Evolutionary conservation across 1,139 yeast species (phyloP), one percentile per base, ranked within the genome.

Genomic region (Diutina scorzettiae): DNA sequence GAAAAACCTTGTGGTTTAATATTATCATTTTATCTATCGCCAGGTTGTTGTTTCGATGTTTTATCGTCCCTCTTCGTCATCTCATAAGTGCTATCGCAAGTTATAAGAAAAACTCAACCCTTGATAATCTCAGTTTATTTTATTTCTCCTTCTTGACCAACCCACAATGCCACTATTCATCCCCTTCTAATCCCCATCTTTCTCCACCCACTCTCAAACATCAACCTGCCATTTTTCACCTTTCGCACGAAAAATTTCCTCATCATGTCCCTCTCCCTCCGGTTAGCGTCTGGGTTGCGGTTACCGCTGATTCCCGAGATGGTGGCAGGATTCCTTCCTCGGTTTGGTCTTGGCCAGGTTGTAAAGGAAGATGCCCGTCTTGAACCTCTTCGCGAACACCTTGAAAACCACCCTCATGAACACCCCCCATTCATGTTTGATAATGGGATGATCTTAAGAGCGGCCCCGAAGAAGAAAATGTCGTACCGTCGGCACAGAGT

Each of bases 381-480:
- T 46, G 54, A 59, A 44, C 66, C 61, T 45, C 54, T 63, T 46
- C 54, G 51, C 44, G 58, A 61, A 44, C 59, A 59, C 43, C 52
- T 63, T 43, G 63, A 59, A 45, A 47, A 50, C 41, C 51, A 54
- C 42, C 27, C 25, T 16, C 48, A 48, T 41, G 61, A 60, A 5
- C 53, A 53, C 37, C 54, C 62, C 7, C 68, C 69, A 19, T 63
- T 63, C 48, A 55, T 59, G 59, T 53, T 64, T 34, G 79, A 73
- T 52, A 71, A 76, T 50, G 95, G 95, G 19, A 56, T 62, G 49
- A 73, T 85, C 31, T 67, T 85, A 46, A 68, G 68, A 49, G 97
- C 98, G 2, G 96, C 79, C 3, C 97, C 98, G 44, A 91, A 91
- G 69, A 87, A 89, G 75, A 87, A 86, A 62, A 78, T 78, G 11